phyloP scores from a whole-genome alignment of 805 yeast genomes.

The Vanderwaltozyma tropicalis region DNA sequence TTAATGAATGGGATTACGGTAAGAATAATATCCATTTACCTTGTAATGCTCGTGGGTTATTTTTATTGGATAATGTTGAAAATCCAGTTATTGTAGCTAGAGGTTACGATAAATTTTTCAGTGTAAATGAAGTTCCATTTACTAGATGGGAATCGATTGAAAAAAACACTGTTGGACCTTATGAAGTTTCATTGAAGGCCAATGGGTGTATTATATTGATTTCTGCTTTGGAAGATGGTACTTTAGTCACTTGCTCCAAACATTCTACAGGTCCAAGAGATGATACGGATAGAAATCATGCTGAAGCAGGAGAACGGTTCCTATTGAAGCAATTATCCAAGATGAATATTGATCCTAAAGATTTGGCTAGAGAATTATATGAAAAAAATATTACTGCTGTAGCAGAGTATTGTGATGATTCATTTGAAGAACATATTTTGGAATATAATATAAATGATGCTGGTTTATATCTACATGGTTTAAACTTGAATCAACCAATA shows the following conservation, averaged over 20 bases:
- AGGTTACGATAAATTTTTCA: constrained; percentile 94
- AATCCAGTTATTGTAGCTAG: constrained; percentile 49
- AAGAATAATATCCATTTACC: constrained; percentile 49
- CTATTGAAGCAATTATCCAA: constrained; percentile 42
- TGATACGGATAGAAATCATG: constrained; percentile 55
- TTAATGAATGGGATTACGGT: constrained; percentile 82
- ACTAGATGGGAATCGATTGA: constrained; percentile 43
- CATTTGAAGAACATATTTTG: constrained; percentile 86
- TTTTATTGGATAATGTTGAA: constrained; percentile 35
- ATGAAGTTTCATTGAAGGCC: constrained; percentile 70
- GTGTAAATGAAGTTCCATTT: constrained; percentile 49
- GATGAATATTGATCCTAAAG: constrained; percentile 31
- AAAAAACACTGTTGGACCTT: constrained; percentile 60
- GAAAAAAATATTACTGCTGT: constrained; percentile 64
- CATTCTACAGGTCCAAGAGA: constrained; percentile 69
- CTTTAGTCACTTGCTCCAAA: constrained; percentile 79
- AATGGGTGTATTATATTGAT: constrained; percentile 89
- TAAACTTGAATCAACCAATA: constrained; percentile 54
- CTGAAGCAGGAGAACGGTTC: constrained; percentile 55
- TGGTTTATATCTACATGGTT: constrained; percentile 85
- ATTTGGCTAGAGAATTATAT: constrained; percentile 49
- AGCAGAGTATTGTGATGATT: constrained; percentile 86
- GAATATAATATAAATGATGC: constrained; percentile 55
- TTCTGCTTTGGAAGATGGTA: constrained; percentile 66
- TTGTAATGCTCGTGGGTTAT: constrained; percentile 73